Evolutionary conservation across 2,329 filamentous ascomycete genomes (phyloP).

Genomic region (Epicoccum sorghinum): DNA sequence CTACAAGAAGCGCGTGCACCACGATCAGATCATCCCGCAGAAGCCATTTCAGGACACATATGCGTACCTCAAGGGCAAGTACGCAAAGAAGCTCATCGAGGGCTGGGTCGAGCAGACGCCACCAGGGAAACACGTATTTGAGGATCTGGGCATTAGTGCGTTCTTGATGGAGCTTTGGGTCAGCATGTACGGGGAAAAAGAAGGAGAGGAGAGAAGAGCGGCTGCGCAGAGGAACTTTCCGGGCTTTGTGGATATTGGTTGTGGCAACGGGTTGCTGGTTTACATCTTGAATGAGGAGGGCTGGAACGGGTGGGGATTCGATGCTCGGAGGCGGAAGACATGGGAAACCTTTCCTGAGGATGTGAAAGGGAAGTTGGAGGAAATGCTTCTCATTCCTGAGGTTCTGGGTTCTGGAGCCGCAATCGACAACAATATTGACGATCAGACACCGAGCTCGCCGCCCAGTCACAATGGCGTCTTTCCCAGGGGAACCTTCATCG

Average conservation of each 20-base stretch:
- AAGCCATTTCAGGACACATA: constrained; percentile 83
- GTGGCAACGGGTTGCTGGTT: constrained; percentile 90
- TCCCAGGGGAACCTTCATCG: constrained; percentile 78
- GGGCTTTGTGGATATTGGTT: constrained; percentile 94
- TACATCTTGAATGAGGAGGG: constrained; percentile 82
- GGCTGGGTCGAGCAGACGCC: constrained; percentile 87
- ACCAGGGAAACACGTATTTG: constrained; percentile 90
- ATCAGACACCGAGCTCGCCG: background rate
- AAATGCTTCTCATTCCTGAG: constrained; percentile 66
- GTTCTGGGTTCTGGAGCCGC: constrained; percentile 33
- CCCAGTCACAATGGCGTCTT: constrained; percentile 68
- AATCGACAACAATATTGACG: background rate
- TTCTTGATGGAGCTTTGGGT: constrained; percentile 92
- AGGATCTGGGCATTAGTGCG: constrained; percentile 87
- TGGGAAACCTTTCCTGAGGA: constrained; percentile 73
- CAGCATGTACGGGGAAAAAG: constrained; percentile 70
- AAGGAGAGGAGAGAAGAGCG: constrained; percentile 5
- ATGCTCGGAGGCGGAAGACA: constrained; percentile 82
- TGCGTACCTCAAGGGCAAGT: constrained; percentile 75
- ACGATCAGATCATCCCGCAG: constrained; percentile 81
- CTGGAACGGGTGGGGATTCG: constrained; percentile 87
- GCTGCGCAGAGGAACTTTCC: constrained; percentile 62
- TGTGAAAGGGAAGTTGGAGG: constrained; percentile 59
- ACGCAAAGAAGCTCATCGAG: constrained; percentile 73
- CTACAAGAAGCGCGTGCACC: constrained; percentile 81